Evolutionary conservation across 305 asterid species (phyloP).

Genomic region (Rubia peregrina): DNA sequence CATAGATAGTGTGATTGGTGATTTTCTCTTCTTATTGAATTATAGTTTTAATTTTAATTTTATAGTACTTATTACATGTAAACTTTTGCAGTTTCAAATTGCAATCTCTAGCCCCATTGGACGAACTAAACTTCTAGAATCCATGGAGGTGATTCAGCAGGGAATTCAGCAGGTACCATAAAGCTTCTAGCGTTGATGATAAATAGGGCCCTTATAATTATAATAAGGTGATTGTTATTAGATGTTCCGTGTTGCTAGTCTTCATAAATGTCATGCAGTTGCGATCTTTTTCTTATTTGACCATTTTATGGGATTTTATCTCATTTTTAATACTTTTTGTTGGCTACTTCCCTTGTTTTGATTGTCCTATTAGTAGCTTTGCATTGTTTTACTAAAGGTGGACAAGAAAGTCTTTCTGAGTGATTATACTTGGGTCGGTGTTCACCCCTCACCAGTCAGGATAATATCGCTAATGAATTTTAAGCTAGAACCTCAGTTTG

Average conservation of each 20-base stretch:
- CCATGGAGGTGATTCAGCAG: constrained; percentile 60
- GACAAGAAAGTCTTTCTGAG: not conserved
- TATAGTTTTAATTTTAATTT: not conserved
- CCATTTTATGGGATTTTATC: not conserved
- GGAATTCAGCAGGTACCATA: constrained; percentile 63
- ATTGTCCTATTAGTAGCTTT: not conserved
- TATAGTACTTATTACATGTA: constrained; percentile 1
- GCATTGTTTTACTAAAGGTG: not conserved
- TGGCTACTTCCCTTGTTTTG: not conserved
- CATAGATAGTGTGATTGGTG: constrained; percentile 1
- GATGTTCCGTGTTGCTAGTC: not conserved
- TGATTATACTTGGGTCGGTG: no score
- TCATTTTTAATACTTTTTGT: not conserved
- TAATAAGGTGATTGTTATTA: not conserved
- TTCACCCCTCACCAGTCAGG: not conserved
- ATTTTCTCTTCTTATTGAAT: constrained; percentile 8
- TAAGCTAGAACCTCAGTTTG: not conserved
- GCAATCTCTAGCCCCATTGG: constrained; percentile 67
- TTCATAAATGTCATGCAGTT: not conserved
- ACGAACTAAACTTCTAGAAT: constrained; percentile 54
- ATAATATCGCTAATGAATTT: no score
- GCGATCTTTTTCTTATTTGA: not conserved
- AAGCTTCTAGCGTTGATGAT: not conserved
- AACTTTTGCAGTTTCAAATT: constrained; percentile 50
- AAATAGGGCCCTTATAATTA: not conserved